phyloP scores from a whole-genome alignment of 768 basidiomycete species.

The Leucosporidium creatinivorum region DNA sequence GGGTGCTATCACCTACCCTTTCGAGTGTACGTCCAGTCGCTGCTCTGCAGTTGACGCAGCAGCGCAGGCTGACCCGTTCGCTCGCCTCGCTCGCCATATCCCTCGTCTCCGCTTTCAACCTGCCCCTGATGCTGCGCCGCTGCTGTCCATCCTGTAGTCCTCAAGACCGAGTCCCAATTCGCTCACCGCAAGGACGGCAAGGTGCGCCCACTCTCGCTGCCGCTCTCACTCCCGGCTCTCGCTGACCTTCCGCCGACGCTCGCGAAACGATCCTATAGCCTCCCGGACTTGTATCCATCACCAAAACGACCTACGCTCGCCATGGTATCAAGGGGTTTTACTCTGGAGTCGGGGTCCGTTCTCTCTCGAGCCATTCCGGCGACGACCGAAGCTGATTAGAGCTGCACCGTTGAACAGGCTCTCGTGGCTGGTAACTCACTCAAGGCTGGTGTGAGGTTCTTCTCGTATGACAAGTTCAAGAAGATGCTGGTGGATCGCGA shows the following conservation, averaged over 20 bases:
- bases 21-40: slow-evolving; percentile 11
- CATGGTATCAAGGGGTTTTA: slow-evolving; percentile 84
- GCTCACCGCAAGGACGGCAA: slow-evolving; percentile 46
- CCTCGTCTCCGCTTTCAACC: background rate
- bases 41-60: background rate
- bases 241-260: background rate
- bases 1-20: slow-evolving; percentile 42
- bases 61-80: background rate
- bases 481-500: slow-evolving; percentile 68
- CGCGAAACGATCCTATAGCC: slow-evolving; percentile 43
- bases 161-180: slow-evolving; percentile 92
- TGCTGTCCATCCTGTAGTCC: slow-evolving; percentile 51
- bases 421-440: slow-evolving; percentile 81
- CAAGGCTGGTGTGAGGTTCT: slow-evolving; percentile 94
- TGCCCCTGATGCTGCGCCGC: background rate
- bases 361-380: slow-evolving; percentile 50
- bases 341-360: slow-evolving; percentile 44
- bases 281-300: slow-evolving; percentile 65
- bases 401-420: slow-evolving; percentile 44
- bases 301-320: slow-evolving; percentile 62
- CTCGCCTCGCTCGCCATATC: background rate
- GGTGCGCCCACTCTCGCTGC: background rate
- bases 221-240: background rate
- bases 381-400: slow-evolving; percentile 36
- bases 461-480: slow-evolving; percentile 92